These are phyloP conservation scores for Solanum ossicruentum DNA, from an alignment of 257 asterid genomes.

Conservation along the genomic window DNA sequence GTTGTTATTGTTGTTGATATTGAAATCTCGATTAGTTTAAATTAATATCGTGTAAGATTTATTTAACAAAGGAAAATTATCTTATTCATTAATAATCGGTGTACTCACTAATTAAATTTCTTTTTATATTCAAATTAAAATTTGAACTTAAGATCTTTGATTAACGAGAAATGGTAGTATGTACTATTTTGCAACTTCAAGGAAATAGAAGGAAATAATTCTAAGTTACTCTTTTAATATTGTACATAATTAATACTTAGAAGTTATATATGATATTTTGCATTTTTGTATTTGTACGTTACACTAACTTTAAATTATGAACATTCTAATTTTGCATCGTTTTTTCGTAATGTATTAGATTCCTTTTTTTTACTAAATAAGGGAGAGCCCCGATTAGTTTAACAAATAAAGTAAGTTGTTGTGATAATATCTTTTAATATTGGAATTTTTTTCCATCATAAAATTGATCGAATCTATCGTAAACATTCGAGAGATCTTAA, in stretches of 20 bases:
- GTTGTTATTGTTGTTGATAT: too few relatives aligned
- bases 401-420: too few relatives aligned
- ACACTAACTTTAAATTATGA: background rate
- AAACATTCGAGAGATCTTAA: too few relatives aligned
- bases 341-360: background rate
- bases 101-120: background rate
- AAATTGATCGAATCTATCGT: too few relatives aligned
- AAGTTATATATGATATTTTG: background rate
- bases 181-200: background rate
- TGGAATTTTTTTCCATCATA: too few relatives aligned
- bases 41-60: background rate
- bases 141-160: background rate
- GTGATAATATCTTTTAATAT: too few relatives aligned
- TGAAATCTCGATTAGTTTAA: background rate
- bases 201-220: background rate
- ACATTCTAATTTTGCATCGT: background rate
- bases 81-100: background rate
- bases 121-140: background rate
- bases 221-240: background rate
- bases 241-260: background rate
- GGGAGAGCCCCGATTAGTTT: too few relatives aligned
- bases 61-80: background rate
- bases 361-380: background rate
- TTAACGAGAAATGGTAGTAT: background rate
- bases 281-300: background rate